Conservation (phyloP, 306 rosid species). For the Trichosanthes cucumerina region DNA sequence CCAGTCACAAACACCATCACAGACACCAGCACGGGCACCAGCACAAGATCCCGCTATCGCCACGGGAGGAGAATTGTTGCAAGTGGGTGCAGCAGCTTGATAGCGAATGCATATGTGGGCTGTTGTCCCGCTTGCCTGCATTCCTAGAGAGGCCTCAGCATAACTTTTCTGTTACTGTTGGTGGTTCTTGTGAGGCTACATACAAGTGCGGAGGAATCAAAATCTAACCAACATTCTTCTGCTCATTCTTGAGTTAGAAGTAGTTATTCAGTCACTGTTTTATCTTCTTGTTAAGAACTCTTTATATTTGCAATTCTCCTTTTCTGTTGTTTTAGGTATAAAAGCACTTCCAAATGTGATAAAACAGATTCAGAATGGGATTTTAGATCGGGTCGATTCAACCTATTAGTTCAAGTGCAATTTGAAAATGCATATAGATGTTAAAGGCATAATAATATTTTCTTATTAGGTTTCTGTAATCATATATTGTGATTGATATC, state of each 20-base stretch:
- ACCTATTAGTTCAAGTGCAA: not conserved
- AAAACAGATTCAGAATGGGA: not conserved
- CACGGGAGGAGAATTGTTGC: slow-evolving; percentile 13
- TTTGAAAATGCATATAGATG: not conserved
- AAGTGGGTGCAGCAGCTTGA: slow-evolving; percentile 14
- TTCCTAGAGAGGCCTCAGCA: slow-evolving; percentile 5
- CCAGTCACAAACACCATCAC: not conserved
- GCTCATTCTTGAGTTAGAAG: not conserved
- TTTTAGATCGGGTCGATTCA: not conserved
- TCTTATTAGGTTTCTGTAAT: too few relatives aligned
- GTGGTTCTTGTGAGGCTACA: slow-evolving; percentile 2
- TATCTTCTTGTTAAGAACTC: not conserved
- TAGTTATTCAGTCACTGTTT: not conserved
- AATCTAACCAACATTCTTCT: not conserved
- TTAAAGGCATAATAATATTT: too few relatives aligned
- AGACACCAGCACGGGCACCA: not conserved
- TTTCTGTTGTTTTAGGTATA: not conserved
- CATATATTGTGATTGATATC: too few relatives aligned
- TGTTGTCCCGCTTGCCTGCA: slow-evolving; percentile 5
- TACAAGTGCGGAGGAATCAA: not conserved
- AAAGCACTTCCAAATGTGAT: not conserved
- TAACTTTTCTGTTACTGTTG: not conserved
- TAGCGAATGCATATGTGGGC: slow-evolving; percentile 1
- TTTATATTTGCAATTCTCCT: not conserved
- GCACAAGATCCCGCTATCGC: not conserved